phyloP scores from a whole-genome alignment of 257 asterid species.

The Capsicum pubescens region DNA sequence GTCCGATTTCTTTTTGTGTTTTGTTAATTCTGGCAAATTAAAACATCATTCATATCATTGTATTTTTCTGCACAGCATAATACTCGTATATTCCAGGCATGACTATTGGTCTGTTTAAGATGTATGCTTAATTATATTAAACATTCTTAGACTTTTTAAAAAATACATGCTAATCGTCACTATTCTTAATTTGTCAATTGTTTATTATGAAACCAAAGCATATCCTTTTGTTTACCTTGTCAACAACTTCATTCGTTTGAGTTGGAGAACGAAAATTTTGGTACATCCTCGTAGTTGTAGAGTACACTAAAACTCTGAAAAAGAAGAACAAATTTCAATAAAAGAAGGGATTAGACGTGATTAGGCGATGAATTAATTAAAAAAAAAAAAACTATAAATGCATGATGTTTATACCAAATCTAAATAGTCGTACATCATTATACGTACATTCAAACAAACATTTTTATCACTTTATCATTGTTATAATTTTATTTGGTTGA shows the following conservation, averaged over 20 bases:
- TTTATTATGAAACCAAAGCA: not conserved
- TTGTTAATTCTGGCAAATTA: not conserved
- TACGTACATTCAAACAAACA: not conserved
- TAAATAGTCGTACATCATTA: not conserved
- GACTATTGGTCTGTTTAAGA: slow-evolving; percentile 15
- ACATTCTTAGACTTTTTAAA: not conserved
- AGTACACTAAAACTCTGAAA: not conserved
- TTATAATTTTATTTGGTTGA: not conserved
- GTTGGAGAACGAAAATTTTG: not conserved
- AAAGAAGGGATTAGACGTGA: not conserved
- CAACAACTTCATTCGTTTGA: not conserved
- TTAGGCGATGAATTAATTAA: not conserved
- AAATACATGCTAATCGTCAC: not conserved
- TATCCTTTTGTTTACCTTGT: not conserved
- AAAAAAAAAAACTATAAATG: not conserved
- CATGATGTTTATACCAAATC: not conserved
- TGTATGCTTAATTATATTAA: not conserved
- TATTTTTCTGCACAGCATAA: not conserved
- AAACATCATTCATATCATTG: not conserved
- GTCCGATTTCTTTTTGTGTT: not conserved
- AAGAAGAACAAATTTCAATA: not conserved
- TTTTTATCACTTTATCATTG: not conserved
- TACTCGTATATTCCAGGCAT: slow-evolving; percentile 33
- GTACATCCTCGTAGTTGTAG: not conserved
- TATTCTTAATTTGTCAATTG: not conserved